Evolutionary conservation across 371 early-diverging fungal species (phyloP), one percentile per base, ranked within the genome.

Genomic region (Mortierella sp.): DNA sequence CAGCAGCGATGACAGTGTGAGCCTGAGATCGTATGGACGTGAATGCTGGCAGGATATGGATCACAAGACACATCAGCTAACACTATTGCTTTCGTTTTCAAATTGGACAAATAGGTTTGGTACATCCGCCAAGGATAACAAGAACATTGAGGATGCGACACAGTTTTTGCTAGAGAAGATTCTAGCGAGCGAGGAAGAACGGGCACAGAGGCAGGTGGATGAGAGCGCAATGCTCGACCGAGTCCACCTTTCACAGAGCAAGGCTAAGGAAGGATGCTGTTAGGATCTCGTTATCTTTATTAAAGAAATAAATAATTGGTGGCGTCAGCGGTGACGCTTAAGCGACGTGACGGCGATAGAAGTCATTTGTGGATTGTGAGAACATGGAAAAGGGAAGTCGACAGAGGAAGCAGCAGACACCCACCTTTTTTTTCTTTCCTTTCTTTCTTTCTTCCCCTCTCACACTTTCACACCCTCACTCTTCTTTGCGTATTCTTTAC

Each of bases 41-140:
- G 68, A 2, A 7, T 24, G 21, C 9, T 38, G 10, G 10, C 38
- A 24, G 24, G 38, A 42, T 42, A 3, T 11, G 38, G 42, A 2
- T 60, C 9, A 24, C 0, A 1, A 24, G 6, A 16, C 21, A 38
- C 9, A 24, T 3, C 3, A 21, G 50, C 13, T 42, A 38, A 45
- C 31, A 31, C 57, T 16, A 63, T 24, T 45, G n/a, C 26, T 42
- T 11, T 28, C 11, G 19, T 21, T 70, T 70, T 38, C 21, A 10
- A 0, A 24, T 19, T 38, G 42, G 38, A 38, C 42, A 19, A 38
- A 42, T 72, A 92, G 94, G 93, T 94, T 92, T 76, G 91, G 91
- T 42, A 93, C 94, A 24, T 93, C 93, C 7, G 94, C 94, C 7
- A 94, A 94, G 72, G 92, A 93, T 42, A 93, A 94, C 79, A 91